Conservation (phyloP, 768 basidiomycete genomes). For the Phaffia australis region DNA sequence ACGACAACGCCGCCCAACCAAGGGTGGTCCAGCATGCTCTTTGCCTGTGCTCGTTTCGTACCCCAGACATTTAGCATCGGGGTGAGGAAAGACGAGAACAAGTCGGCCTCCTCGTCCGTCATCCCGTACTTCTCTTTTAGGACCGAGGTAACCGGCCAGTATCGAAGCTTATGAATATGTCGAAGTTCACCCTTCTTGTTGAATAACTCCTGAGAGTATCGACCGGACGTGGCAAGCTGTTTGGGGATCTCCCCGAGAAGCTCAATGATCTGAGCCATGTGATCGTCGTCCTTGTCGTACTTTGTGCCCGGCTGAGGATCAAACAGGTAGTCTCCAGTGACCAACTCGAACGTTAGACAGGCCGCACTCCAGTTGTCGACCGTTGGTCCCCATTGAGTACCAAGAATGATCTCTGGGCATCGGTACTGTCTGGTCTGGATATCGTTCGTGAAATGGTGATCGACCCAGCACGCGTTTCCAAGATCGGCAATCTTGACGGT, state of each 20-base stretch:
- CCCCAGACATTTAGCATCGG: constrained; percentile 87
- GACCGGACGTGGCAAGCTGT: constrained; percentile 71
- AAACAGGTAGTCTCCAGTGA: constrained; percentile 92
- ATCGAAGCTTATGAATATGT: constrained; percentile 86
- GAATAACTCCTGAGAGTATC: constrained; percentile 90
- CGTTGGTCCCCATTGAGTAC: constrained; percentile 88
- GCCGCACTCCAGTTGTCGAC: constrained; percentile 96
- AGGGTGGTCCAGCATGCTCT: constrained; percentile 70
- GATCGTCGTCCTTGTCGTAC: constrained; percentile 94
- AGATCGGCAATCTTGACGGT: constrained; percentile 99
- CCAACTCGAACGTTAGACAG: constrained; percentile 88
- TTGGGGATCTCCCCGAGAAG: constrained; percentile 82
- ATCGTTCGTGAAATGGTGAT: constrained; percentile 89
- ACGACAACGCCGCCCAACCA: constrained; percentile 73
- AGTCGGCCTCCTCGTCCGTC: constrained; percentile 65
- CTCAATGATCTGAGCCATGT: constrained; percentile 97
- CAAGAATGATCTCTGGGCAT: constrained; percentile 92
- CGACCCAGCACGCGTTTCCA: constrained; percentile 88
- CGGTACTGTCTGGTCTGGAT: constrained; percentile 88
- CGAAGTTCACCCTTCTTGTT: constrained; percentile 96
- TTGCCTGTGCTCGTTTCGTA: constrained; percentile 75
- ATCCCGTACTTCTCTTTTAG: constrained; percentile 95
- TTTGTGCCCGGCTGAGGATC: constrained; percentile 90
- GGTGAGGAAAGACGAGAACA: constrained; percentile 64
- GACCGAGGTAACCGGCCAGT: constrained; percentile 72